phyloP scores from a whole-genome alignment of 2,329 filamentous ascomycete species.

The Diplodia intermedia region DNA sequence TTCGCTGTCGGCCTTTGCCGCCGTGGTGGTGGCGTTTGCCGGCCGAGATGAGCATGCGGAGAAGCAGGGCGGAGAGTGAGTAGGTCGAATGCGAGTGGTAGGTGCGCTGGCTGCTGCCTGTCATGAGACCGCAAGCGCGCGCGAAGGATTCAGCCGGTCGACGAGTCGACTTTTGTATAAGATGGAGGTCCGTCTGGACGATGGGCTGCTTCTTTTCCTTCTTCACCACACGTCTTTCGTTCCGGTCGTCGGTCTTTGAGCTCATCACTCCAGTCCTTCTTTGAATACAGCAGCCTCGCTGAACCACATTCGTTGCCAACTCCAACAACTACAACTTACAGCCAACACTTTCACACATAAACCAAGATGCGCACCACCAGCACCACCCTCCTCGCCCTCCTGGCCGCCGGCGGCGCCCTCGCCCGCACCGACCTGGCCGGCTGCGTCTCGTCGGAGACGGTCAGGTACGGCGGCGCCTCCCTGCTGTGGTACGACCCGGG shows the following conservation, averaged over 20 bases:
- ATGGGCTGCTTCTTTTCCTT: neutral
- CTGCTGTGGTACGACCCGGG: constrained; percentile 67
- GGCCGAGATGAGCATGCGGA: constrained; percentile 3
- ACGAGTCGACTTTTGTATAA: constrained; percentile 10
- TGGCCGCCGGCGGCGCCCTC: constrained; percentile 40
- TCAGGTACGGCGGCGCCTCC: constrained; percentile 53
- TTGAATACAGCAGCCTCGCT: constrained; percentile 12
- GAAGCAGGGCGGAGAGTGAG: neutral
- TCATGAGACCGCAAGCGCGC: neutral
- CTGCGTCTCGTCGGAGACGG: constrained; percentile 52
- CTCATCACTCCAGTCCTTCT: neutral
- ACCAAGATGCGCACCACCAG: constrained; percentile 36
- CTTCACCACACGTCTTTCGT: constrained; percentile 24
- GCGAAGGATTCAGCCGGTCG: constrained; percentile 18
- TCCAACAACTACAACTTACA: neutral
- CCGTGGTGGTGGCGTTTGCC: neutral
- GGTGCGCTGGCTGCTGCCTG: constrained; percentile 14
- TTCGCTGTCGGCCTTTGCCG: neutral
- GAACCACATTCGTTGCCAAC: constrained; percentile 9
- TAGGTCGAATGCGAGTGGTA: neutral
- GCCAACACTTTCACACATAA: neutral
- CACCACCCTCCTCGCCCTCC: constrained; percentile 40
- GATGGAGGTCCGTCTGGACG: neutral
- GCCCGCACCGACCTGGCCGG: constrained; percentile 50
- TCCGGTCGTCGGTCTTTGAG: constrained; percentile 16